Percentiles rank a stretch among this genome's conserved stretches.
Conservation (phyloP, 2,329 filamentous ascomycete genomes). For the Fusarium verrucosum region DNA sequence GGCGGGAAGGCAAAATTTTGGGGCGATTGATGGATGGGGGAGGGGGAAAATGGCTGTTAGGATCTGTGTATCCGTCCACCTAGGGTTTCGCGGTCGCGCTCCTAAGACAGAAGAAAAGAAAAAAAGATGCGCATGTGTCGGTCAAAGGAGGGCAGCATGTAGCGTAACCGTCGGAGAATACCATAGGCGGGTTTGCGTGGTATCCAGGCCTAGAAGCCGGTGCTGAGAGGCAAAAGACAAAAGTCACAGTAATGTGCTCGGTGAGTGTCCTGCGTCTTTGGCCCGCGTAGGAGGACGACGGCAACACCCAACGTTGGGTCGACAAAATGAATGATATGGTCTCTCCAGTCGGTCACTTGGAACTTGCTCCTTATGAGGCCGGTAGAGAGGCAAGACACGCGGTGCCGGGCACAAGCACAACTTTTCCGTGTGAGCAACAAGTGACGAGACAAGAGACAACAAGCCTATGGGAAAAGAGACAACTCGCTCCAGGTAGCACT, state of each 20-base stretch:
- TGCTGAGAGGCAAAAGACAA: slow-evolving; percentile 21
- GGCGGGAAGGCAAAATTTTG: slow-evolving; percentile 37
- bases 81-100: slow-evolving; percentile 31
- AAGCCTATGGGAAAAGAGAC: slow-evolving; percentile 43
- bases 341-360: slow-evolving; percentile 33
- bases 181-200: slow-evolving; percentile 29
- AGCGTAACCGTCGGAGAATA: slow-evolving; percentile 33
- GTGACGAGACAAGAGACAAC: slow-evolving; percentile 43
- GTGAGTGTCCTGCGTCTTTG: slow-evolving; percentile 31
- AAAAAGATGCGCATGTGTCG: slow-evolving; percentile 35
- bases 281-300: slow-evolving; percentile 23
- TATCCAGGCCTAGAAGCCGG: slow-evolving; percentile 31
- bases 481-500: slow-evolving; percentile 39
- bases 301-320: slow-evolving; percentile 28
- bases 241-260: slow-evolving; percentile 21
- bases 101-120: slow-evolving; percentile 41
- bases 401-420: slow-evolving; percentile 40
- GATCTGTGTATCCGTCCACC: slow-evolving; percentile 17
- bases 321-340: slow-evolving; percentile 34
- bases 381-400: slow-evolving; percentile 44
- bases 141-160: slow-evolving; percentile 33
- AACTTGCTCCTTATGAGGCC: slow-evolving; percentile 46
- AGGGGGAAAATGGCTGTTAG: slow-evolving; percentile 12
- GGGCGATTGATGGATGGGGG: slow-evolving; percentile 27
- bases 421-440: slow-evolving; percentile 34